A percentile compares a stretch with the other conserved stretches of the same genome.
These are phyloP conservation scores for Astrothelium macrocarpum DNA, from an alignment of 495 filamentous ascomycete species.

Conservation along the genomic window DNA sequence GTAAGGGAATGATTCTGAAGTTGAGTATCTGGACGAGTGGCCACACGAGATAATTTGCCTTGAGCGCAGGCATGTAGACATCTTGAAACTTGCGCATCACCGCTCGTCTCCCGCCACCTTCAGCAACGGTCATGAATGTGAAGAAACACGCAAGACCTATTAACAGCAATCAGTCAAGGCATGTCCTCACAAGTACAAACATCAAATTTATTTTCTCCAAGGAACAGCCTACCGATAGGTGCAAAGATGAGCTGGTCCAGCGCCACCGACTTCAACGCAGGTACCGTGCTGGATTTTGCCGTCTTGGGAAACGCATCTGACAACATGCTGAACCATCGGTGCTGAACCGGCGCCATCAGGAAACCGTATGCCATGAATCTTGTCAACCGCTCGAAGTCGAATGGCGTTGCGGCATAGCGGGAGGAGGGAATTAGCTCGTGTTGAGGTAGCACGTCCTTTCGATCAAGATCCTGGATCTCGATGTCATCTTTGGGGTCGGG, in stretches of 20 bases:
- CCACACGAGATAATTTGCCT: conserved; percentile 96
- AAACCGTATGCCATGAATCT: conserved; percentile 96
- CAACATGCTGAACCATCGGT: conserved; percentile 90
- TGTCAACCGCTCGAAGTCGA: conserved; percentile 89
- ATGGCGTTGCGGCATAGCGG: conserved; percentile 58
- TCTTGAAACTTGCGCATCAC: conserved; percentile 80
- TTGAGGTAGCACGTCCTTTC: conserved; percentile 60
- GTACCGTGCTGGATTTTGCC: conserved; percentile 38
- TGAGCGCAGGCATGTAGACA: conserved; percentile 85
- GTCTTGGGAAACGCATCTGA: conserved; percentile 72
- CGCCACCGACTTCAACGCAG: conserved; percentile 79
- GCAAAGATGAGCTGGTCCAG: conserved; percentile 95
- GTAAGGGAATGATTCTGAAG: conserved; percentile 87
- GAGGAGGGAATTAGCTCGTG: conserved; percentile 61
- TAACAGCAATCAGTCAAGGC: conserved; percentile 8
- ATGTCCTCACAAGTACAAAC: no score
- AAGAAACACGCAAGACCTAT: conserved; percentile 80
- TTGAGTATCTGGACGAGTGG: conserved; percentile 94
- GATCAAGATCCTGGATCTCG: conserved; percentile 82
- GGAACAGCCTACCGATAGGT: conserved; percentile 56
- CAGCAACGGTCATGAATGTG: conserved; percentile 90
- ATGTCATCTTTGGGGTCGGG: conserved; percentile 53
- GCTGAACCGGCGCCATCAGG: conserved; percentile 91
- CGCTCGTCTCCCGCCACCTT: conserved; percentile 77
- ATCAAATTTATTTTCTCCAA: not conserved